A percentile compares a stretch with the other conserved stretches of the same genome.
These are phyloP conservation scores for Fusarium sp. DNA, from an alignment of 2,329 filamentous ascomycete species.

Conservation along the genomic window DNA sequence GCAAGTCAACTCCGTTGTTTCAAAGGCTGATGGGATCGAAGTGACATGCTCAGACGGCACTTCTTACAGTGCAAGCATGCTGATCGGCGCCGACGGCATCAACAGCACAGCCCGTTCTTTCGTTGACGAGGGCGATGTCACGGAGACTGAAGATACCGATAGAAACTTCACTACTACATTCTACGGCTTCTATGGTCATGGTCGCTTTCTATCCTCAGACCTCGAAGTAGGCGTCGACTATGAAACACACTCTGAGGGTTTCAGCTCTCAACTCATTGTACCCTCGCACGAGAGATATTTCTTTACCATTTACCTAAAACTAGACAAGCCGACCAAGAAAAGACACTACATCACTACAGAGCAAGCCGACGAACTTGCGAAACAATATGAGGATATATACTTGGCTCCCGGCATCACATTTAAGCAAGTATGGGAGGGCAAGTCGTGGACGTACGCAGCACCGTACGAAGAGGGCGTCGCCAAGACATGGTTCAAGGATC, in stretches of 20 bases:
- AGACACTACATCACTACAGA: slow-evolving; percentile 8
- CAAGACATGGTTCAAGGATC: slow-evolving; percentile 35
- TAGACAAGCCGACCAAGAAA: not conserved
- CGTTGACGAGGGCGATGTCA: not conserved
- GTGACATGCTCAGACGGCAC: slow-evolving; percentile 37
- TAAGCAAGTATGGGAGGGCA: slow-evolving; percentile 22
- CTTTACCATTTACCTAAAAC: slow-evolving; percentile 31
- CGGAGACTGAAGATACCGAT: not conserved
- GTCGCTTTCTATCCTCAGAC: not conserved
- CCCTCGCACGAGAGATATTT: slow-evolving; percentile 26
- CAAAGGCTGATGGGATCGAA: not conserved
- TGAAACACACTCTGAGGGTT: slow-evolving; percentile 16
- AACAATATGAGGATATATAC: slow-evolving; percentile 2
- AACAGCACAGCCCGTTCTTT: slow-evolving; percentile 28
- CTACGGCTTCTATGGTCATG: slow-evolving; percentile 34
- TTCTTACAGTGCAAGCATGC: slow-evolving; percentile 23
- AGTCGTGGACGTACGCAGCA: slow-evolving; percentile 20
- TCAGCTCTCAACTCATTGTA: slow-evolving; percentile 30
- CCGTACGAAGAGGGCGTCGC: slow-evolving; percentile 35
- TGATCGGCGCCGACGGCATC: slow-evolving; percentile 40
- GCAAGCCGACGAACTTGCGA: slow-evolving; percentile 13
- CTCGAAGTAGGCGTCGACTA: slow-evolving; percentile 21
- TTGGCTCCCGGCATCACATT: slow-evolving; percentile 16
- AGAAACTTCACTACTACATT: slow-evolving; percentile 23
- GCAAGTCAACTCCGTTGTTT: slow-evolving; percentile 19